Evolutionary conservation across 768 basidiomycete genomes (phyloP), one percentile per base, ranked within the genome.

Genomic region (Boletellus ananas): DNA sequence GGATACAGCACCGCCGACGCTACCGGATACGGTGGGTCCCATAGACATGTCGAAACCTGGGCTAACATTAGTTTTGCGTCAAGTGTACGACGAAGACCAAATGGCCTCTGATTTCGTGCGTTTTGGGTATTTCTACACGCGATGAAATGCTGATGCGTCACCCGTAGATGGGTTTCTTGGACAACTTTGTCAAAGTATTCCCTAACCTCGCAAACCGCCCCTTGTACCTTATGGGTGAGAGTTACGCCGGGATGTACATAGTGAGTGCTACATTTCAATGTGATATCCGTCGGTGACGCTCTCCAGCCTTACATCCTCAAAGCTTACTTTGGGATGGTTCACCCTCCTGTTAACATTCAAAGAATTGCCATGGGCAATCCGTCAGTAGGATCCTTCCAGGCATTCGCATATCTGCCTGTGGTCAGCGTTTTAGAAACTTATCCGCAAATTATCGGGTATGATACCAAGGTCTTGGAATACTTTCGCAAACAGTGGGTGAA

Each of bases 331-430:
- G 73, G 72, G 39, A 74, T 79, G 69, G 52, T 72, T 0, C 76
- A 79, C 31, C 85, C 86, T 12, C 87, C 87, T 0, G 83, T 89
- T 27, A 80, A 78, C 10, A 72, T 89, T 27, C 71, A 79, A 1
- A 84, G 82, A 62, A 78, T 89, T 45, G 81, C 77, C 12, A 86
- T 90, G 40, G 87, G 87, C 14, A 82, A 89, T 65, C 84, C 80
- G 11, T 68, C 83, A 10, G 73, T 87, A 16, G 72, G 77, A 3
- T 72, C 77, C n/a, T 71, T 57, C 29, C 72, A 73, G 43, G 75
- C 76, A 9, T 84, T 78, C 45, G 70, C 77, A 47, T 65, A 80
- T 21, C 55, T 81, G 0, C 80, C 87, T 25, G 76, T 81, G 11
- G 82, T 86, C 59, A 58, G 76, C 48, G 72, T 84, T 27, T 64